Evolutionary conservation across 495 filamentous ascomycete species (phyloP).

Genomic region (Jackrogersella multiformis): DNA sequence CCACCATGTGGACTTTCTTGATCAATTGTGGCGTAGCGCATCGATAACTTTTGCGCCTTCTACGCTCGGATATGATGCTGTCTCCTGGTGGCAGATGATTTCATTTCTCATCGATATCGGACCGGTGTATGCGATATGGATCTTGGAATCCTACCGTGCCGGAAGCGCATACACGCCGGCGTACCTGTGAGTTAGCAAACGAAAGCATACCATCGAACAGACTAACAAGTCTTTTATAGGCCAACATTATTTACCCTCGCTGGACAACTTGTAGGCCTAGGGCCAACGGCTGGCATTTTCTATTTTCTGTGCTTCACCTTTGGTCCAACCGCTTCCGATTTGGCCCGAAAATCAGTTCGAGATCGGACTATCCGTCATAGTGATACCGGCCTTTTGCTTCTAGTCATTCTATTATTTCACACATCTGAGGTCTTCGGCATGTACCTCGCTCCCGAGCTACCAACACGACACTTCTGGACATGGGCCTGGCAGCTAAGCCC

Average conservation of each 20-base stretch:
- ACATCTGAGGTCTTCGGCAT: slow-evolving; percentile 30
- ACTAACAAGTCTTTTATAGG: not conserved
- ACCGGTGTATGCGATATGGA: slow-evolving; percentile 29
- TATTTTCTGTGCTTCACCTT: slow-evolving; percentile 27
- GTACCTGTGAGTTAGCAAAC: slow-evolving; percentile 20
- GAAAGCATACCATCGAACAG: not conserved
- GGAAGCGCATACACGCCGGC: slow-evolving; percentile 7
- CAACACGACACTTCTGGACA: slow-evolving; percentile 31
- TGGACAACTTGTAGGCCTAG: slow-evolving; percentile 20
- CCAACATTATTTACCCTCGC: slow-evolving; percentile 22
- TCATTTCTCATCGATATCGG: slow-evolving; percentile 28
- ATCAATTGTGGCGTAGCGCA: slow-evolving; percentile 12
- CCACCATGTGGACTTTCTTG: slow-evolving; percentile 15
- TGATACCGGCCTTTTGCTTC: slow-evolving; percentile 5
- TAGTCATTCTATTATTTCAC: slow-evolving; percentile 18
- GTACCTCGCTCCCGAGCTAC: slow-evolving; percentile 15
- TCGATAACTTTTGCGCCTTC: slow-evolving; percentile 6
- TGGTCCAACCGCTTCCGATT: slow-evolving; percentile 17
- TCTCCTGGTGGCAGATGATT: slow-evolving; percentile 31
- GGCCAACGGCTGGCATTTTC: slow-evolving; percentile 13
- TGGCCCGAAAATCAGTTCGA: not conserved
- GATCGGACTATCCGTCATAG: not conserved
- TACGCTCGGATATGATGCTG: slow-evolving; percentile 17
- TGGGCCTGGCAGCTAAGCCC: slow-evolving; percentile 30
- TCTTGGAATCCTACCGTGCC: slow-evolving; percentile 23